Evolutionary conservation across 257 asterid genomes (phyloP), one percentile per base, ranked within the genome.

Genomic region (Solanum phureja): DNA sequence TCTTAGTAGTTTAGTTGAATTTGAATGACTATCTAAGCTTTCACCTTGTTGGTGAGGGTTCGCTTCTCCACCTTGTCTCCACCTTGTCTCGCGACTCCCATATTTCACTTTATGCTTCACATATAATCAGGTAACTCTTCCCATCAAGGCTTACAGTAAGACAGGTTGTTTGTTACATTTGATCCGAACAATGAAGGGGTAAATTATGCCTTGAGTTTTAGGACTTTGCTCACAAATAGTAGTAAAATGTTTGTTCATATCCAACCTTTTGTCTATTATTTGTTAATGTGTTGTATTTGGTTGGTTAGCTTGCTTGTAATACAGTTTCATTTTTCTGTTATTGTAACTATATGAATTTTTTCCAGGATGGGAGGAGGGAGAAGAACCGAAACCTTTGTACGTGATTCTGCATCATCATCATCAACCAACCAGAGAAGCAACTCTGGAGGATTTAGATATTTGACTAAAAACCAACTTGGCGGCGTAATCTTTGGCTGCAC

Each of bases 311-410:
- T 42, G 84, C 14, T 77, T 77, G 37, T 24, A 44, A 42, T 42
- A 14, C 52, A 42, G 5, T 79, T 79, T 79, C 58, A 2, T 44
- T 76, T 79, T 44, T 27, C 66, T 24, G 24, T 44, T 79, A 14
- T 79, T 44, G 38, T 44, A 19, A 27, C 2, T 21, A 40, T 3
- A 42, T 12, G 46, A 40, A 40, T 79, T 4, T 73, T 84, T 85
- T 73, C 93, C 93, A 93, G 96, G 89, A 92, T 93, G 95, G 94
- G 77, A 44, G 90, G 84, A 27, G 93, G 91, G 83, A 92, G 91
- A 89, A 90, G 89, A 88, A 66, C 52, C 7, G 88, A 86, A 29
- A 85, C 83, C 27, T 83, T 76, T 68, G 27, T 9, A 73, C 81
- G 31, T 75, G 93, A 86, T 85, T 44, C 83, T 79, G 86, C 83